A percentile compares a stretch with the other conserved stretches of the same genome.
These are phyloP conservation scores for Sisymbrium altissimum DNA, from an alignment of 345 rosid species.

Conservation along the genomic window DNA sequence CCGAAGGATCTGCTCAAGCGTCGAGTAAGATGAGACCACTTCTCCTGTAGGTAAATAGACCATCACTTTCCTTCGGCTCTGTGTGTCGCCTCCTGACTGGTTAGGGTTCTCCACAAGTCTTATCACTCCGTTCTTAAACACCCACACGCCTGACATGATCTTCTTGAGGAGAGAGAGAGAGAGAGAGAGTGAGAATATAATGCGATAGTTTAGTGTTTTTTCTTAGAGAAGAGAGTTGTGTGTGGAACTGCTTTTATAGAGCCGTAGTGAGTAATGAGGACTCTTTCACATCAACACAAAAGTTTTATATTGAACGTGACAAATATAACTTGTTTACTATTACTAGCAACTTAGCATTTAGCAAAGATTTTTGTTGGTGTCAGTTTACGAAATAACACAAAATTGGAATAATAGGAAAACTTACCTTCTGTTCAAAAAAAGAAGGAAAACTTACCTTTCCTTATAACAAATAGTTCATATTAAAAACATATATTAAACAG, in stretches of 20 bases:
- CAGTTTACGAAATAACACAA: background rate
- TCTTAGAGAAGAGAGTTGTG: background rate
- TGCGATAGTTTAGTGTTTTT: background rate
- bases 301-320: background rate
- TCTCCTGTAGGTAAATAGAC: slow-evolving; percentile 63
- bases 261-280: background rate
- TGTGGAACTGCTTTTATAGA: slow-evolving; percentile 19
- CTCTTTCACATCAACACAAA: slow-evolving; percentile 7
- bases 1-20: slow-evolving; percentile 52
- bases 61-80: slow-evolving; percentile 43
- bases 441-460: too few species aligned
- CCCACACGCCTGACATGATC: slow-evolving; percentile 77
- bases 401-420: too few species aligned
- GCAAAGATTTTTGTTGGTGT: background rate
- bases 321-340: background rate
- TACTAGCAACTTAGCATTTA: background rate
- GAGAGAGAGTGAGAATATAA: background rate
- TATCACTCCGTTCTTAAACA: slow-evolving; percentile 56
- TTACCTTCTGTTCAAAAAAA: too few species aligned
- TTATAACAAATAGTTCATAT: too few species aligned
- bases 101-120: slow-evolving; percentile 58
- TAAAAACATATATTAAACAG: too few species aligned
- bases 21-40: slow-evolving; percentile 54
- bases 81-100: slow-evolving; percentile 27
- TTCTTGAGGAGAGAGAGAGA: background rate